Evolutionary conservation across 768 basidiomycete genomes (phyloP).

Genomic region (Auricularia auricula-judae): DNA sequence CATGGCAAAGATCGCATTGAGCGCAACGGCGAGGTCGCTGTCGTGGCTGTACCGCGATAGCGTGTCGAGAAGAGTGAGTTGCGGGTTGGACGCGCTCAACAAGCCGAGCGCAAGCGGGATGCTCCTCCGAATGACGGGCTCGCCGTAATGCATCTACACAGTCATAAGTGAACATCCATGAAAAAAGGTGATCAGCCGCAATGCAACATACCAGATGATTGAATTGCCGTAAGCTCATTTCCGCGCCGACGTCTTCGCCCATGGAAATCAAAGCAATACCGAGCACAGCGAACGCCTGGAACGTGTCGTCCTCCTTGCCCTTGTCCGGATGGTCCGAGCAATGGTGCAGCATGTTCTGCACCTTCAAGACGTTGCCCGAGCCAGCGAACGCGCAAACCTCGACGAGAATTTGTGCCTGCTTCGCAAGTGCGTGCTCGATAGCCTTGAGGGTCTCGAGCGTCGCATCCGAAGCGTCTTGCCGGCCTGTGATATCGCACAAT

Average conservation of each 20-base stretch:
- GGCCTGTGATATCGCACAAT: slow-evolving; percentile 19
- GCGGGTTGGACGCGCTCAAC: slow-evolving; percentile 91
- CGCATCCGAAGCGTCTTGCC: slow-evolving; percentile 87
- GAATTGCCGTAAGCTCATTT: slow-evolving; percentile 96
- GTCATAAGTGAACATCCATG: too few species aligned
- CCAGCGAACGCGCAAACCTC: slow-evolving; percentile 93
- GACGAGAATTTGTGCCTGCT: slow-evolving; percentile 83
- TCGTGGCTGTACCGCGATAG: slow-evolving; percentile 99
- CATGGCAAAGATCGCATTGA: slow-evolving; percentile 98
- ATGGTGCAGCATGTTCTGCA: slow-evolving; percentile 85
- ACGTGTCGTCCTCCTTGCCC: slow-evolving; percentile 57
- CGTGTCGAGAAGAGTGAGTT: slow-evolving; percentile 88
- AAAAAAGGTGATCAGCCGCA: too few species aligned
- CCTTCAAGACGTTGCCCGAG: slow-evolving; percentile 87
- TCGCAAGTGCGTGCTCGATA: slow-evolving; percentile 85
- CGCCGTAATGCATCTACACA: slow-evolving; percentile 92
- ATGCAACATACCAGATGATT: slow-evolving; percentile 72
- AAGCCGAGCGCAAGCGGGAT: slow-evolving; percentile 94
- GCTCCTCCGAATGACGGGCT: slow-evolving; percentile 81
- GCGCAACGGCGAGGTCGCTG: slow-evolving; percentile 90
- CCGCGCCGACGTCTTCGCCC: slow-evolving; percentile 96
- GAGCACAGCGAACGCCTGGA: slow-evolving; percentile 86
- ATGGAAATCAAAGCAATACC: slow-evolving; percentile 92
- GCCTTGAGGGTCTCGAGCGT: slow-evolving; percentile 89
- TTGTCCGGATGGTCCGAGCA: slow-evolving; percentile 85